phyloP scores from a whole-genome alignment of 176 grass and related monocot genomes.

The Musa schizocarpa region DNA sequence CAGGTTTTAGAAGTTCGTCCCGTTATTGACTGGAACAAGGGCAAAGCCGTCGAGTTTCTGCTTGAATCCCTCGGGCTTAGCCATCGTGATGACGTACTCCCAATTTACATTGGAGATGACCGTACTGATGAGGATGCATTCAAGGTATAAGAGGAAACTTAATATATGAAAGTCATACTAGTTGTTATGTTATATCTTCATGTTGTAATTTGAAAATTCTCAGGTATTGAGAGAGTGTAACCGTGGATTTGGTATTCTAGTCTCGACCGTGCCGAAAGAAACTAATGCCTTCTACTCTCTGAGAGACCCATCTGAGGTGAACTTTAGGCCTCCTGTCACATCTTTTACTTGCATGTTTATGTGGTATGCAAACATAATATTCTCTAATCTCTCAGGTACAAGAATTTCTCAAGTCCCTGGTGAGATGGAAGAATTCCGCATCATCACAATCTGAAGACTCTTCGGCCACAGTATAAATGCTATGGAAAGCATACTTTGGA shows the following conservation, averaged over 20 bases:
- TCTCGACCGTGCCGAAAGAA: conserved; percentile 43
- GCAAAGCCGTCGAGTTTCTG: conserved; percentile 56
- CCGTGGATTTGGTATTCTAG: conserved; percentile 40
- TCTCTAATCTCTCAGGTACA: conserved; percentile 38
- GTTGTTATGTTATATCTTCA: not conserved
- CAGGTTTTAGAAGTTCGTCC: conserved; percentile 58
- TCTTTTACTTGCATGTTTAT: no score
- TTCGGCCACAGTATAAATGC: not conserved
- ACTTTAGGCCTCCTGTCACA: not conserved
- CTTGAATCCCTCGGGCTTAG: conserved; percentile 40
- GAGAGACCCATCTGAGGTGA: conserved; percentile 42
- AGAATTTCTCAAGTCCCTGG: conserved; percentile 60
- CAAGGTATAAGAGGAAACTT: conserved; percentile 21
- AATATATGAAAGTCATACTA: not conserved
- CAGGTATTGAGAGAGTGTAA: conserved; percentile 18
- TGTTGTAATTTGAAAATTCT: not conserved
- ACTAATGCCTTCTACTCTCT: conserved; percentile 35
- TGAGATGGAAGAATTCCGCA: conserved; percentile 52
- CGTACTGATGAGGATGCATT: conserved; percentile 51
- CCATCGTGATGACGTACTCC: conserved; percentile 25
- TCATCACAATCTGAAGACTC: not conserved
- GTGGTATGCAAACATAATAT: no score
- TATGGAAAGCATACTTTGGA: not conserved
- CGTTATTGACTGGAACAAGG: conserved; percentile 52
- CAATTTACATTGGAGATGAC: conserved; percentile 52